These are phyloP conservation scores for Phialophora macrospora DNA, from an alignment of 2,329 filamentous ascomycete species.

Conservation along the genomic window DNA sequence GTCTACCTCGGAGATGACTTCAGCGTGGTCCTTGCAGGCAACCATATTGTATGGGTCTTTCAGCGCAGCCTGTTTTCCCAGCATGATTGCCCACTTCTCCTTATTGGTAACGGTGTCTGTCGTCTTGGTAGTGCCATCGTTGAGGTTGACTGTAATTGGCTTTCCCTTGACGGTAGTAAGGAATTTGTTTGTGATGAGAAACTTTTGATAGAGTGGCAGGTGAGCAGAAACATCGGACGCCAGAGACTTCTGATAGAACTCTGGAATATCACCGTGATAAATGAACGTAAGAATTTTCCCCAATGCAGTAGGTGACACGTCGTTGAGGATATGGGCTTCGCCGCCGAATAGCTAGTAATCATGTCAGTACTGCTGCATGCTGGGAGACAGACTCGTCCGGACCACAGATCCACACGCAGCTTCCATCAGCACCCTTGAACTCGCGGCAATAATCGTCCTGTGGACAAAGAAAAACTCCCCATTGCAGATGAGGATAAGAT, in stretches of 20 bases:
- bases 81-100: conserved; percentile 18
- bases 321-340: conserved; percentile 13
- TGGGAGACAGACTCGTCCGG: neutral
- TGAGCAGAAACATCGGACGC: neutral
- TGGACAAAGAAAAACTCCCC: conserved; percentile 26
- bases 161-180: neutral
- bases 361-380: neutral
- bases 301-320: conserved; percentile 16
- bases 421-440: conserved; percentile 8
- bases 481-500: conserved; percentile 25
- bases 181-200: conserved; percentile 4
- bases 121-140: neutral
- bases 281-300: conserved; percentile 24
- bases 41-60: conserved; percentile 11
- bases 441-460: conserved; percentile 14
- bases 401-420: conserved; percentile 15
- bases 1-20: conserved; percentile 18
- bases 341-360: conserved; percentile 19
- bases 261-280: conserved; percentile 17
- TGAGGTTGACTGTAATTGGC: neutral
- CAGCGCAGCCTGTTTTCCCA: conserved; percentile 14
- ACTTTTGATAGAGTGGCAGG: conserved; percentile 1
- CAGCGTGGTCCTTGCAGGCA: conserved; percentile 10
- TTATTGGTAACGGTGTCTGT: conserved; percentile 16
- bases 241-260: neutral